phyloP scores from a whole-genome alignment of 345 rosid genomes.

The Clausena lansium region DNA sequence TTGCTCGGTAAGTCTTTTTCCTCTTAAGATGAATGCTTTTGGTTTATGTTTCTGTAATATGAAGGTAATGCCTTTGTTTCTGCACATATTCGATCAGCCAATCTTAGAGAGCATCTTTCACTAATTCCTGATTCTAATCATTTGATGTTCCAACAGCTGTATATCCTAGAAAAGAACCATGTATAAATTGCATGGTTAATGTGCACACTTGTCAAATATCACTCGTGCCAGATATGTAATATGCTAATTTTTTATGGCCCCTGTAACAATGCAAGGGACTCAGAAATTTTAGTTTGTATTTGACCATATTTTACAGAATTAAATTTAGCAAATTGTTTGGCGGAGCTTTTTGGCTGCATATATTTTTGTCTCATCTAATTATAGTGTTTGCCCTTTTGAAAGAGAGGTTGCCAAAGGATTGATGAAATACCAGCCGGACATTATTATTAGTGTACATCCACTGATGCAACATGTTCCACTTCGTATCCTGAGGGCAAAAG shows the following conservation, averaged over 20 bases:
- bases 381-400: slow-evolving; percentile 19
- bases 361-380: slow-evolving; percentile 14
- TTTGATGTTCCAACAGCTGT: not conserved
- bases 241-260: not conserved
- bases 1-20: slow-evolving; percentile 73
- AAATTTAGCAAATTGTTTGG: not conserved
- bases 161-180: not conserved
- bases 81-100: not conserved
- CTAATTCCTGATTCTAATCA: not conserved
- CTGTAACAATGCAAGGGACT: not conserved
- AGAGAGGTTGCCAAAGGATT: slow-evolving; percentile 97
- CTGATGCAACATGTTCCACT: slow-evolving; percentile 99
- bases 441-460: slow-evolving; percentile 96
- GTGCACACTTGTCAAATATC: not conserved
- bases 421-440: slow-evolving; percentile 96
- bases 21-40: slow-evolving; percentile 4
- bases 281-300: not conserved
- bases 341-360: not conserved
- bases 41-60: not conserved
- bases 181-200: not conserved
- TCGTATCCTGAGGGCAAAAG: slow-evolving; percentile 85
- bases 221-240: not conserved
- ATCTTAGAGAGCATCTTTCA: not conserved
- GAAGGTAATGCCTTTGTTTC: not conserved
- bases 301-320: not conserved